Base-by-base conservation (phyloP, 73 alveolate genomes). In the Stentor roeselii region DNA sequence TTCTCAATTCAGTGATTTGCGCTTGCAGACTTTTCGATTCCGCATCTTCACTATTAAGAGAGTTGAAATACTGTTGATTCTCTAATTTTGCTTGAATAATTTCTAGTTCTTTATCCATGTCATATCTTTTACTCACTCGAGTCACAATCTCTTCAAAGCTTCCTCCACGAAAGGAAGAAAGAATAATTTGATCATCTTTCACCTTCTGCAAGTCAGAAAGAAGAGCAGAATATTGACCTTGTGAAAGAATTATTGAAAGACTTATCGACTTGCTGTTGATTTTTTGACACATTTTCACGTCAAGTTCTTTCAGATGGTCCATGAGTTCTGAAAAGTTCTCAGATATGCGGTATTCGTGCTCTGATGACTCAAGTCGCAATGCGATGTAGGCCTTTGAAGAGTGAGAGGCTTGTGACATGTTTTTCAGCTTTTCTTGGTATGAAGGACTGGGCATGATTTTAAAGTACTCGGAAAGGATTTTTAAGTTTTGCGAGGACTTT, bases 21-120 rank as follows among this genome's bases (percentile, higher is more conserved):
- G 21, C 27, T 67, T 67, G 37, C 2, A 67, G 11, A 14, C 34
- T n/a, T 2, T 67, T n/a, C 41, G 37, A 32, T 2, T 67, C 41
- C 14, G n/a, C 41, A 67, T 67, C 80, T 67, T 67, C 37, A 14
- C 27, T 32, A 2, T 67, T 67, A 2, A 67, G 80, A 27, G 37
- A 32, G 11, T 67, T n/a, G 41, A 32, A 21, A 2, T 67, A 34
- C 2, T 67, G 80, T 32, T 67, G 27, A 34, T n/a, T 34, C 34
- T 67, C 80, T 0, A 67, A 40, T 40, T 67, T 67, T 15, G 80
- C 34, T 2, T 67, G 80, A 2, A 67, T 32, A 21, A 67, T 1
- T 67, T 67, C 80, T 1, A 67, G 41, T 1, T 67, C 80, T 67
- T 67, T 67, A 67, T 67, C 80, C 21, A 67, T 36, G 27, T 67